Evolutionary conservation across 1,284 basidiomycete genomes (phyloP), one percentile per base, ranked within the genome.

Genomic region (Waitea zeae): DNA sequence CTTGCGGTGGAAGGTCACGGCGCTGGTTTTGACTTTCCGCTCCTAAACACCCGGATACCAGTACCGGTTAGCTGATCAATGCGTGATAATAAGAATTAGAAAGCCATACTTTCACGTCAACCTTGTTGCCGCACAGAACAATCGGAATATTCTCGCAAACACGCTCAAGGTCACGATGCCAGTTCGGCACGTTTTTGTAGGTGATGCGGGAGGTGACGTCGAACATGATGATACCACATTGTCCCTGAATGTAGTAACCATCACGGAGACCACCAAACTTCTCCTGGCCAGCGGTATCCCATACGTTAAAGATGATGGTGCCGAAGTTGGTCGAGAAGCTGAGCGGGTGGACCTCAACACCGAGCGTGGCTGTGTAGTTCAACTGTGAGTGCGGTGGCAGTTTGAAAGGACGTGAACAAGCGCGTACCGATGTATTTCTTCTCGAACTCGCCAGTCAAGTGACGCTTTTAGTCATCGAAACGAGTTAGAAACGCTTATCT

Each of bases 171-270:
- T 97, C 93, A 54, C 95, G 83, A 71, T 97, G 90, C 95, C 95
- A 99, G 73, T 98, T 99, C 49, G 95, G 95, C 29, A 99, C 95
- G 61, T 98, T 98, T 74, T 98, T 98, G 73, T 98, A 99, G 38
- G 95, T 99, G 74, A 98, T 99, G 51, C 95, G 81, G 38, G 92
- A 93, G 40, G 95, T 98, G 42, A 99, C 95, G 56, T 98, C 95
- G 64, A 99, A 99, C 95, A 99, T 98, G 77, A 98, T 98, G 68
- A 98, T 98, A 54, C 95, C 95, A 53, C 92, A 98, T 61, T 98
- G 92, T 48, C 95, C 95, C 60, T 95, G 90, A 56, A 96, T 95
- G 64, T 96, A 96, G 64, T 95, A 95, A 36, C 90, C 90, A 60
- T 95, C 90, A 47, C 92, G 86, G 43, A 96, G 81, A 53, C 90